Percentiles rank a stretch among this genome's conserved stretches.
These are phyloP conservation scores for Colletotrichum sp. DNA, from an alignment of 2,329 filamentous ascomycete genomes.

Conservation along the genomic window DNA sequence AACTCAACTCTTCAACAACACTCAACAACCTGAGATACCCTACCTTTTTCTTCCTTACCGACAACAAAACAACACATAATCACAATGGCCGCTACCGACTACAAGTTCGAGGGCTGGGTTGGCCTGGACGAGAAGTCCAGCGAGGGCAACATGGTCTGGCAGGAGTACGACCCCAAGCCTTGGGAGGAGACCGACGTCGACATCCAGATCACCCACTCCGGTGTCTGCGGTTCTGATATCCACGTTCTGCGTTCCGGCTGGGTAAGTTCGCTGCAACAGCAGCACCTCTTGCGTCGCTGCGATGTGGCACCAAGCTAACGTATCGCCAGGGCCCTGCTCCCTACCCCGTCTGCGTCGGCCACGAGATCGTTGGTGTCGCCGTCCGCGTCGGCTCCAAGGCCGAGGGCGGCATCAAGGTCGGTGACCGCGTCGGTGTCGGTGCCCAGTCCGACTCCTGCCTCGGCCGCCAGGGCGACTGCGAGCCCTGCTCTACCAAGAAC, in stretches of 20 bases:
- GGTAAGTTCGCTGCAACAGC: constrained; percentile 31
- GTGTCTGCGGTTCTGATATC: constrained; percentile 67
- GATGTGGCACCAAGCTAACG: not conserved
- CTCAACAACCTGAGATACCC: not conserved
- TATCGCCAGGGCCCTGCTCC: constrained; percentile 7
- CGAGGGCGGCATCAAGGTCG: constrained; percentile 49
- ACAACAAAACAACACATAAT: not conserved
- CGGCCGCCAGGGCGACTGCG: constrained; percentile 32
- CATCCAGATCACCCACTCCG: constrained; percentile 68
- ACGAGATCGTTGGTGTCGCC: constrained; percentile 52
- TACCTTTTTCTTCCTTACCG: not conserved
- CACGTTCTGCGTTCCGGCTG: constrained; percentile 62
- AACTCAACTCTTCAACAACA: not conserved
- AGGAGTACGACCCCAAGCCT: constrained; percentile 62
- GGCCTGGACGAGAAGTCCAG: constrained; percentile 42
- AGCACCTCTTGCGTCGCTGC: not conserved
- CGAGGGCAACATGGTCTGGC: constrained; percentile 59
- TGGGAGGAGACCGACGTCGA: constrained; percentile 71
- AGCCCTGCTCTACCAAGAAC: constrained; percentile 42
- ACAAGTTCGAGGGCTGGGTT: constrained; percentile 58
- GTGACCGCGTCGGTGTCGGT: constrained; percentile 63
- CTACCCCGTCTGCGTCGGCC: constrained; percentile 23
- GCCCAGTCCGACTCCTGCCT: constrained; percentile 61
- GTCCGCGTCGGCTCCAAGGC: constrained; percentile 48
- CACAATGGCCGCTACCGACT: constrained; percentile 36